phyloP scores from a whole-genome alignment of 352 stramenopile species.

The Pythium insidiosum region DNA sequence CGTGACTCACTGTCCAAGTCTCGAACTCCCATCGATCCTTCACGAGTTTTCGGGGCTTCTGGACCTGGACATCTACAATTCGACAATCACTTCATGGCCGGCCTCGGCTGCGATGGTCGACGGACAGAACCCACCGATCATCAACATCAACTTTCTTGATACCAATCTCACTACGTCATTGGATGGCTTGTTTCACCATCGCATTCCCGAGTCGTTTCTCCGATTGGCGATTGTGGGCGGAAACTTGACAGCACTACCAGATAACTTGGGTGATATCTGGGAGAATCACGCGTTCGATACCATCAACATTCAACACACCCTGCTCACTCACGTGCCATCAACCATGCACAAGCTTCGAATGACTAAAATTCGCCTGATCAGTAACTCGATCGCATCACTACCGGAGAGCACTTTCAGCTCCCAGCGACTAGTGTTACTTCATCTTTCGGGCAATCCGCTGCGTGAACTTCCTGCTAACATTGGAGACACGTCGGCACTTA shows the following conservation, averaged over 20 bases:
- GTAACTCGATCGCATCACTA: slow-evolving; percentile 1
- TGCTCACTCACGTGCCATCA: background rate
- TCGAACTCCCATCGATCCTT: slow-evolving; percentile 8
- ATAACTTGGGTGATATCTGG: slow-evolving; percentile 7
- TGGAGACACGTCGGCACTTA: background rate
- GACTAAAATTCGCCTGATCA: slow-evolving; percentile 6
- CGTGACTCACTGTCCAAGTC: slow-evolving; percentile 9
- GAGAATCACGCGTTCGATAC: background rate
- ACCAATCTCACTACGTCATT: slow-evolving; percentile 2
- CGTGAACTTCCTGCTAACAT: background rate
- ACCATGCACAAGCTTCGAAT: background rate
- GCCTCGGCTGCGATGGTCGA: slow-evolving; percentile 5
- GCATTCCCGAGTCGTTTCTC: slow-evolving; percentile 3
- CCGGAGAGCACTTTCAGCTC: background rate
- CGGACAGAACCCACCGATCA: slow-evolving; percentile 3
- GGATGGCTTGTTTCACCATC: slow-evolving; percentile 1
- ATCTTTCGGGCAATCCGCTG: slow-evolving; percentile 7
- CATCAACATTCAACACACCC: slow-evolving; percentile 10
- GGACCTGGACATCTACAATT: slow-evolving; percentile 13
- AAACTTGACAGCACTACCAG: slow-evolving; percentile 9
- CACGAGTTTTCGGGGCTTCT: slow-evolving; percentile 2
- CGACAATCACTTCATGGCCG: slow-evolving; percentile 6
- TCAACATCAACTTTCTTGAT: slow-evolving; percentile 6
- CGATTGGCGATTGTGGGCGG: slow-evolving; percentile 7
- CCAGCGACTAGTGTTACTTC: background rate